Conservation (phyloP, 139 green algal genomes). For the Picochlorum sp. region DNA sequence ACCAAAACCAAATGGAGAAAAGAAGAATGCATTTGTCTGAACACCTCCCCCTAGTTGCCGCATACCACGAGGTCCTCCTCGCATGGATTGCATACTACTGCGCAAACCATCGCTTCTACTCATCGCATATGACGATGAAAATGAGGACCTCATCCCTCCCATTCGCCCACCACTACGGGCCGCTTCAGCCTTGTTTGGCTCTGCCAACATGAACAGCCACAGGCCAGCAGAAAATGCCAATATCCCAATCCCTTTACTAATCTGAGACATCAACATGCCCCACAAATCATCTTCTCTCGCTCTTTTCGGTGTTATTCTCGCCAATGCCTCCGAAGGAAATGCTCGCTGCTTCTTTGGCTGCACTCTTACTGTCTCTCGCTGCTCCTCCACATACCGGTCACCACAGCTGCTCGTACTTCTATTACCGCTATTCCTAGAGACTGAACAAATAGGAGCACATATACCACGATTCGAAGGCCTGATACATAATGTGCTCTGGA, state of each 20-base stretch:
- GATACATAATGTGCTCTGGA: too few species aligned
- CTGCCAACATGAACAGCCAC: neutral
- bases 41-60: neutral
- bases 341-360: too few species aligned
- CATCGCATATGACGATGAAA: constrained; percentile 24
- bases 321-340: too few species aligned
- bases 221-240: neutral
- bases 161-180: constrained; percentile 37
- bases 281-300: neutral
- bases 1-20: constrained; percentile 13
- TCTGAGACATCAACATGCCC: neutral
- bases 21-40: constrained; percentile 17
- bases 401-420: too few species aligned
- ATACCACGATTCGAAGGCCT: too few species aligned
- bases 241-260: constrained; percentile 4
- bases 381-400: too few species aligned
- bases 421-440: too few species aligned
- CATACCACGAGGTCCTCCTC: neutral
- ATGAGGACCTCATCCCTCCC: constrained; percentile 18
- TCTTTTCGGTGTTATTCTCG: neutral
- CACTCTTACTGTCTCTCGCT: too few species aligned
- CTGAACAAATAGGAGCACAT: too few species aligned
- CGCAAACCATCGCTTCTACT: neutral
- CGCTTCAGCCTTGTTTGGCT: constrained; percentile 17
- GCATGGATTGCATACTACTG: neutral